A percentile compares a stretch with the other conserved stretches of the same genome.
These are phyloP conservation scores for Platismatia glauca DNA, from an alignment of 495 filamentous ascomycete genomes.

Conservation along the genomic window DNA sequence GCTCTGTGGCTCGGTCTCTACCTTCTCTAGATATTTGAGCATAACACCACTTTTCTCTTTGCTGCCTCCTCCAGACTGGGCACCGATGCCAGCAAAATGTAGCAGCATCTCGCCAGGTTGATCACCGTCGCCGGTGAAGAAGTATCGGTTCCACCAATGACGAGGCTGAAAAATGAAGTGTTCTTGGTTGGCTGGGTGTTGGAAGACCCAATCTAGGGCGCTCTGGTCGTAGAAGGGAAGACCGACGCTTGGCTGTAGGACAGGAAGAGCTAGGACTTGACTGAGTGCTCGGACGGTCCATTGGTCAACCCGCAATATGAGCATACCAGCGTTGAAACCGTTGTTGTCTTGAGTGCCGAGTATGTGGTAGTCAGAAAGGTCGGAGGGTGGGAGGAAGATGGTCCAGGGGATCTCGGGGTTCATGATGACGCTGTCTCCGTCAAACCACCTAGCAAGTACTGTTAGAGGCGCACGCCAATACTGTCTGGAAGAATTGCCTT, in stretches of 20 bases:
- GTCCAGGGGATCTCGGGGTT: slow-evolving; percentile 44
- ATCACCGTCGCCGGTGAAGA: slow-evolving; percentile 5
- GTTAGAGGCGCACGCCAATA: not conserved
- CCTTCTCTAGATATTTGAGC: slow-evolving; percentile 2
- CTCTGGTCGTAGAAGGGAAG: slow-evolving; percentile 15
- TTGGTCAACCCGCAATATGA: slow-evolving; percentile 36
- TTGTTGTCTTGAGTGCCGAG: slow-evolving; percentile 44
- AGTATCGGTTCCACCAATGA: slow-evolving; percentile 13
- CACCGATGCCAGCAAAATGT: slow-evolving; percentile 13
- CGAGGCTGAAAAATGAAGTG: slow-evolving; percentile 16
- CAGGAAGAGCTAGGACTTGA: slow-evolving; percentile 36
- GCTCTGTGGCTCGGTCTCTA: not conserved
- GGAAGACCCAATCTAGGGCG: slow-evolving; percentile 6
- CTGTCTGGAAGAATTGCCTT: not conserved
- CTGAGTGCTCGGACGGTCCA: slow-evolving; percentile 44
- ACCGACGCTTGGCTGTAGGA: slow-evolving; percentile 33
- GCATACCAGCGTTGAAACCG: slow-evolving; percentile 49
- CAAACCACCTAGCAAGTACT: slow-evolving; percentile 36
- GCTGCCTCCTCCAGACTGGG: not conserved
- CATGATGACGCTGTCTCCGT: slow-evolving; percentile 28
- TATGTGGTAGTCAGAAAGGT: slow-evolving; percentile 37
- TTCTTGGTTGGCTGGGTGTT: slow-evolving; percentile 1
- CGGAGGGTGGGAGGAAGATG: slow-evolving; percentile 41
- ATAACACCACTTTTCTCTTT: slow-evolving; percentile 4
- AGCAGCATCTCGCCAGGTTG: slow-evolving; percentile 8